Percentiles rank a stretch among this genome's conserved stretches.
Evolutionary conservation across 257 asterid species (phyloP).

Genomic region (Solanum paucissectum): DNA sequence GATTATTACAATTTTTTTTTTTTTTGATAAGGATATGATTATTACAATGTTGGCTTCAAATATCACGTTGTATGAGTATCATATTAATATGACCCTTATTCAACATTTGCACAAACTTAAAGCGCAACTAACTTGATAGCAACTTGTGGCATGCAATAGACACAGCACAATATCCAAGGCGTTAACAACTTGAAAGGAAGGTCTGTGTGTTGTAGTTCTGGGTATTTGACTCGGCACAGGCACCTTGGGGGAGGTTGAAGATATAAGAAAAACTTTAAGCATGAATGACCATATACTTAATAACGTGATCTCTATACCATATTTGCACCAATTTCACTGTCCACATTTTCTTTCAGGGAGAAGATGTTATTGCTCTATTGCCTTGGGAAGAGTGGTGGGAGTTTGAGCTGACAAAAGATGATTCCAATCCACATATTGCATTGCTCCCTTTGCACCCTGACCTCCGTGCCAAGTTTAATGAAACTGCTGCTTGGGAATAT

Average conservation of each 20-base stretch:
- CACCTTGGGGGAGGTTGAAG: neutral
- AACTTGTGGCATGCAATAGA: neutral
- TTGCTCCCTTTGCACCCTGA: constrained; percentile 77
- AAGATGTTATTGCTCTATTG: constrained; percentile 65
- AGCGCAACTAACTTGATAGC: neutral
- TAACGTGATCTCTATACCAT: neutral
- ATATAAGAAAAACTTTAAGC: neutral
- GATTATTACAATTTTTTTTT: neutral
- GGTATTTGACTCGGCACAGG: neutral
- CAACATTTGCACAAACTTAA: neutral
- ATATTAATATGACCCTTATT: neutral
- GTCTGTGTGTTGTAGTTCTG: neutral
- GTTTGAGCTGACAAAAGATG: constrained; percentile 66
- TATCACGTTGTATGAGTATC: neutral
- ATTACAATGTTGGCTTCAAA: neutral
- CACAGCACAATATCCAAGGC: neutral
- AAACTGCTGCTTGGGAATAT: constrained; percentile 89
- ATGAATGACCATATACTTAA: neutral
- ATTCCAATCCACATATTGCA: constrained; percentile 81
- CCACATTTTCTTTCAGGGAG: constrained; percentile 37
- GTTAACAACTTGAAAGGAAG: neutral
- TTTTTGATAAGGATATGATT: neutral
- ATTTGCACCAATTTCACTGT: neutral
- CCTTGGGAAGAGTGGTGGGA: constrained; percentile 99
- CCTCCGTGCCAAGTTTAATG: constrained; percentile 69